Percentiles rank a stretch among this genome's conserved stretches.
These are phyloP conservation scores for Nitzschia palea DNA, from an alignment of 108 stramenopile species.

Conservation along the genomic window DNA sequence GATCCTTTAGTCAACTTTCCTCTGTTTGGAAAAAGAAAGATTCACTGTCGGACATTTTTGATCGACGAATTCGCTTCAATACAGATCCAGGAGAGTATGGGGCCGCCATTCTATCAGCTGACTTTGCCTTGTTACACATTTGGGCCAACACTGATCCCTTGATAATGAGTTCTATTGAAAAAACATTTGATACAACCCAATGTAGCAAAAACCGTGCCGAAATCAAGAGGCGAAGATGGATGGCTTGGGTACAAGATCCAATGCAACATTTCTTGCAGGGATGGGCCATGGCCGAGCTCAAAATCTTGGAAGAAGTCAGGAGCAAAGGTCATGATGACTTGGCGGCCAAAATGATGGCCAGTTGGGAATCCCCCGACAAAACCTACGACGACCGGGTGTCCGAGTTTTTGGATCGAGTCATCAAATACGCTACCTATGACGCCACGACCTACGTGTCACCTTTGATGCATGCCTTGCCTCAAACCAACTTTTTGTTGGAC, in stretches of 20 bases:
- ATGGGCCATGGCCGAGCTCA: constrained; percentile 8
- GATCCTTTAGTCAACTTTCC: neutral
- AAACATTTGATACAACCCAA: neutral
- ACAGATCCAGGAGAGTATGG: neutral
- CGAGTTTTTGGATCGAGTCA: constrained; percentile 9
- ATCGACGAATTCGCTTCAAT: constrained; percentile 3
- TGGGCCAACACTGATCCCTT: neutral
- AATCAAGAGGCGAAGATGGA: neutral
- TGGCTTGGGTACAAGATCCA: constrained; percentile 18
- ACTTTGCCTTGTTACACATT: constrained; percentile 5
- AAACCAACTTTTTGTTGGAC: constrained; percentile 11
- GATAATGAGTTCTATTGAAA: neutral
- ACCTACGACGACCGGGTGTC: constrained; percentile 10
- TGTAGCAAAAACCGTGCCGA: neutral
- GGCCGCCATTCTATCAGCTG: neutral
- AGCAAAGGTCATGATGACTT: neutral
- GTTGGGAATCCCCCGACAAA: neutral
- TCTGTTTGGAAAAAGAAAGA: constrained; percentile 3
- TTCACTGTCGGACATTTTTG: neutral
- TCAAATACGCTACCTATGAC: neutral
- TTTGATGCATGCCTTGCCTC: constrained; percentile 18
- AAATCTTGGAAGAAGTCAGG: neutral
- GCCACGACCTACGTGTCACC: neutral
- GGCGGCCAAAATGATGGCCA: neutral
- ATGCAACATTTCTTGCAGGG: constrained; percentile 6